Conservation (phyloP, 345 rosid species). For the Ceriops tagal region DNA sequence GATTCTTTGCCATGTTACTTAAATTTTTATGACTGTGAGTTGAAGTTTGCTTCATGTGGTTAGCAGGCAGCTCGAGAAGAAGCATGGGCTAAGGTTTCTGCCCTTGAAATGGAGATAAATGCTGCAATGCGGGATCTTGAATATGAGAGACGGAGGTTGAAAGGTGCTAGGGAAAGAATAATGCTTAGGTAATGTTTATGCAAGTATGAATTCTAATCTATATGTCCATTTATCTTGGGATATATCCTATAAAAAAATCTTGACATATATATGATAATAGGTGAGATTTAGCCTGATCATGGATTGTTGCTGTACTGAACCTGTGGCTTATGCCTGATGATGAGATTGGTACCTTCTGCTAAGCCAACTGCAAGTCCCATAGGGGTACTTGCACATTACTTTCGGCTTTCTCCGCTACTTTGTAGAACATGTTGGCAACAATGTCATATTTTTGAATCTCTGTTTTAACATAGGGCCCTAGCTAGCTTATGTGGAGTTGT, state of each 20-base stretch:
- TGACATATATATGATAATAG: too few relatives aligned
- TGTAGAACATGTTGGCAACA: not conserved
- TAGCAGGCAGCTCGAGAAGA: conserved; percentile 99
- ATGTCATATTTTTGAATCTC: too few relatives aligned
- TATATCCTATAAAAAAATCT: too few relatives aligned
- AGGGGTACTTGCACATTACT: not conserved
- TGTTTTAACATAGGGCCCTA: too few relatives aligned
- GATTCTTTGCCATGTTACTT: conserved; percentile 1
- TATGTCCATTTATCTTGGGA: too few relatives aligned
- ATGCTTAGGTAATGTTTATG: conserved; percentile 73
- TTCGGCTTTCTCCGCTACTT: not conserved
- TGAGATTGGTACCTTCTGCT: not conserved
- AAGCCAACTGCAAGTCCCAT: not conserved
- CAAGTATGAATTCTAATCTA: too few relatives aligned
- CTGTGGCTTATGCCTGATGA: not conserved
- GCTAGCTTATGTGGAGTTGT: too few relatives aligned
- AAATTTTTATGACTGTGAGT: conserved; percentile 33
- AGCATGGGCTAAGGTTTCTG: conserved; percentile 95
- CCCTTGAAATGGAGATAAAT: conserved; percentile 79
- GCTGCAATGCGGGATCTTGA: conserved; percentile 82
- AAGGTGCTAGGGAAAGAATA: conserved; percentile 95
- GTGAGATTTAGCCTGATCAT: not conserved
- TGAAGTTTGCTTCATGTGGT: conserved; percentile 60
- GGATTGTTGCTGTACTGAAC: not conserved
- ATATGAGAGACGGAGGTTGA: conserved; percentile 82